Base-by-base conservation (phyloP, 78 protist genomes). In the Guillardia theta region DNA sequence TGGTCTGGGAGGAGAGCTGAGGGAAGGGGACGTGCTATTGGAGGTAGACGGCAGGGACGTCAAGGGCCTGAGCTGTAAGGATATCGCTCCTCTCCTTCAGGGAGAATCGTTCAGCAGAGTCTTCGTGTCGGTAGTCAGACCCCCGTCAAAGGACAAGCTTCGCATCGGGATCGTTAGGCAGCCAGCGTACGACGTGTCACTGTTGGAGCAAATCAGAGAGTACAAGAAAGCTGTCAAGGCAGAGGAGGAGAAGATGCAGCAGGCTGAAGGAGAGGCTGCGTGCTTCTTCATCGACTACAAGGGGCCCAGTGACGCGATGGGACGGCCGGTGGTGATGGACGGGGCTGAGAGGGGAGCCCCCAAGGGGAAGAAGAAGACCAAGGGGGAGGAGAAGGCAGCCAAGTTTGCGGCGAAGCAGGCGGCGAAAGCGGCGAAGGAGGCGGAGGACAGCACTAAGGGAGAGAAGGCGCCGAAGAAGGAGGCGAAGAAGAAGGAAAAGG, bases 321-420 rank as follows among this genome's bases (percentile, higher is more conserved):
- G 80, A 19, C 37, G 45, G 18, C 37, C 45, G 88, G 88, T 33
- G 88, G 45, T 33, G 37, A 46, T 33, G 37, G 88, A 9, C 19
- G 88, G 43, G 9, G 88, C 19, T 4, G 88, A 6, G 43, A 6
- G 45, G 18, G 88, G 43, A 21, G 88, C 12, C n/a, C 12, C 12
- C 37, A 33, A 9, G 3, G 48, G 45, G 43, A 78, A 78, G 48
- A 78, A 78, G 48, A n/a, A 18, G 33, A 37, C 90, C 18, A 78
- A 78, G 90, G 48, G 48, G 24, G 90, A 78, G 45, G 90, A 18
- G 48, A 78, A 78, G 90, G 90, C 90, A 22, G 90, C 90, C 24
- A 30, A 18, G 48, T 78, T 24, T 43, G 90, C 90, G 21, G 90
- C 90, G 45, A 78, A 78, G 90, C 10, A 24, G 90, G 45, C 90